These are phyloP conservation scores for Podospora fimiseda DNA, from an alignment of 495 filamentous ascomycete genomes.

Conservation along the genomic window DNA sequence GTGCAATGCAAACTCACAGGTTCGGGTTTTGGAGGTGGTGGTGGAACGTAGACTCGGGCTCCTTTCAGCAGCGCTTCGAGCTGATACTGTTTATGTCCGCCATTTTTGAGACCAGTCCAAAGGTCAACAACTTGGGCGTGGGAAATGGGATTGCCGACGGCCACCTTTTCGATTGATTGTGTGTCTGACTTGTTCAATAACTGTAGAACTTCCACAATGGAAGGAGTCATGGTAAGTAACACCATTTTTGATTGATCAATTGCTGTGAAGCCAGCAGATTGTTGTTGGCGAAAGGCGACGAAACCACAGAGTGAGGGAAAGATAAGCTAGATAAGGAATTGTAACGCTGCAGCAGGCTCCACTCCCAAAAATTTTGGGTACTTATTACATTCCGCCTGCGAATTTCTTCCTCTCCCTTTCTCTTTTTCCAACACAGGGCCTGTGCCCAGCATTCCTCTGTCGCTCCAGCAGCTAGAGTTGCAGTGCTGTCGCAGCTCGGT, in stretches of 20 bases:
- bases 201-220: constrained; percentile 59
- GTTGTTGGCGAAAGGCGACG: neutral
- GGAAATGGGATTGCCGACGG: constrained; percentile 64
- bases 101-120: constrained; percentile 47
- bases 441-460: constrained; percentile 75
- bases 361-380: constrained; percentile 24
- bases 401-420: constrained; percentile 34
- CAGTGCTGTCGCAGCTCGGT: constrained; percentile 75
- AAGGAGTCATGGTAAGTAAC: constrained; percentile 64
- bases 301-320: constrained; percentile 7
- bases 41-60: constrained; percentile 66
- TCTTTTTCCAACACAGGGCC: constrained; percentile 55
- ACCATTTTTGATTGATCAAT: constrained; percentile 55
- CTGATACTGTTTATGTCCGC: constrained; percentile 26
- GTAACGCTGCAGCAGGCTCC: constrained; percentile 12
- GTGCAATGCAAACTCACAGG: constrained; percentile 50
- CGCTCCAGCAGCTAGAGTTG: constrained; percentile 58
- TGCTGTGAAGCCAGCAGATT: neutral
- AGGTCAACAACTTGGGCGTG: constrained; percentile 71
- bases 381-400: constrained; percentile 3
- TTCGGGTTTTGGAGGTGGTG: constrained; percentile 69
- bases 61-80: constrained; percentile 65
- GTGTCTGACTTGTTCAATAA: constrained; percentile 11
- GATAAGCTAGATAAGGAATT: constrained; percentile 26
- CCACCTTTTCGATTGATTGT: constrained; percentile 39